These are phyloP conservation scores for Fusarium torulosum DNA, from an alignment of 2,329 filamentous ascomycete species.

Conservation along the genomic window DNA sequence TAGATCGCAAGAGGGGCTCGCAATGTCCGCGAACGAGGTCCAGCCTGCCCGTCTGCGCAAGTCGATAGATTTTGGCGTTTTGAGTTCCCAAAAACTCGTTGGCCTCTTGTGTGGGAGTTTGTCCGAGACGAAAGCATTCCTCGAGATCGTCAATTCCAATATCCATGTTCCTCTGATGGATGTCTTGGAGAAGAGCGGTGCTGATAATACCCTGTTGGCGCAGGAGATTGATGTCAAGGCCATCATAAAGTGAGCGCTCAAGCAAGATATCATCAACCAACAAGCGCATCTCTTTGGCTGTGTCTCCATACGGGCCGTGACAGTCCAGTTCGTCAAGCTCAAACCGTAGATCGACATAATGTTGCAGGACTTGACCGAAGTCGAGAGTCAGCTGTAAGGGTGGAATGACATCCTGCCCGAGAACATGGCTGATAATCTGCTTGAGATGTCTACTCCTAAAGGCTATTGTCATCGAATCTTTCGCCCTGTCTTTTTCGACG, in stretches of 20 bases:
- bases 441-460: slow-evolving; percentile 55
- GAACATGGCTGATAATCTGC: slow-evolving; percentile 54
- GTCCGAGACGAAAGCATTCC: slow-evolving; percentile 46
- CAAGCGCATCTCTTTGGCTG: slow-evolving; percentile 46
- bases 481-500: slow-evolving; percentile 46
- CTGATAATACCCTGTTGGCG: slow-evolving; percentile 33
- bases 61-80: slow-evolving; percentile 38
- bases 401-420: slow-evolving; percentile 33
- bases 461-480: slow-evolving; percentile 41
- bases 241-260: slow-evolving; percentile 48
- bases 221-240: slow-evolving; percentile 43
- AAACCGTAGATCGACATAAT: slow-evolving; percentile 45
- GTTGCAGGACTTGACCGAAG: slow-evolving; percentile 42
- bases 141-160: slow-evolving; percentile 48
- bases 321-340: slow-evolving; percentile 27
- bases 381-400: slow-evolving; percentile 31
- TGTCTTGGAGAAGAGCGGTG: slow-evolving; percentile 47
- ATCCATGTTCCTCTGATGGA: slow-evolving; percentile 46
- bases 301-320: slow-evolving; percentile 20
- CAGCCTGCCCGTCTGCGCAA: slow-evolving; percentile 45
- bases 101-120: slow-evolving; percentile 35
- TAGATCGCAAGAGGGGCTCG: slow-evolving; percentile 48
- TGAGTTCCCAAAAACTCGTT: slow-evolving; percentile 38
- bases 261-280: slow-evolving; percentile 47
- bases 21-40: slow-evolving; percentile 45